A percentile compares a stretch with the other conserved stretches of the same genome.
Evolutionary conservation across 169 alveolate genomes (phyloP).

Genomic region (Babesia ovis): DNA sequence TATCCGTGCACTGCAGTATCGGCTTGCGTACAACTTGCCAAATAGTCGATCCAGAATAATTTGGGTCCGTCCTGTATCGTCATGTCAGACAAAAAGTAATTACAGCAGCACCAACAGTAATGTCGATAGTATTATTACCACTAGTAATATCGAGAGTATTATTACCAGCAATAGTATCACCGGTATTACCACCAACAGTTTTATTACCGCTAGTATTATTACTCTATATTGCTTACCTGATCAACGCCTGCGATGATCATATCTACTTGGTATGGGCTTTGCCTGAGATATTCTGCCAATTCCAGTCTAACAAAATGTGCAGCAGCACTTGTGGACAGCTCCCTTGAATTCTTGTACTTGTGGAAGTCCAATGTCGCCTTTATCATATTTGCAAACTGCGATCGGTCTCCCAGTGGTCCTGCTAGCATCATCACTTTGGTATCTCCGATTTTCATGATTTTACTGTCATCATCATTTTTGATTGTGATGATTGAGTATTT

Average conservation of each 20-base stretch:
- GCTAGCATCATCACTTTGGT: constrained; percentile 80
- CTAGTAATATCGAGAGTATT: background rate
- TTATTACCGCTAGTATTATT: background rate
- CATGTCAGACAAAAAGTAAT: background rate
- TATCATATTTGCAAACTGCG: constrained; percentile 82
- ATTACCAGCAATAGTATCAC: background rate
- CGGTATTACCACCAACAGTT: too few relatives aligned
- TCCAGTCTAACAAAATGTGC: constrained; percentile 85
- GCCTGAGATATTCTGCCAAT: constrained; percentile 83
- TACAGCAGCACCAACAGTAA: background rate
- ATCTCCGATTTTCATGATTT: constrained; percentile 73
- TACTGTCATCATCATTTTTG: constrained; percentile 75
- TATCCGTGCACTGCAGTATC: constrained; percentile 91
- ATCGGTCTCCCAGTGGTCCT: constrained; percentile 86
- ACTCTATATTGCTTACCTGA: constrained; percentile 50
- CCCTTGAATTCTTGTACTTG: constrained; percentile 77
- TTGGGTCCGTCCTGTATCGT: constrained; percentile 82
- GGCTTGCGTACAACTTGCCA: constrained; percentile 83
- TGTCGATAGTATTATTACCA: too few relatives aligned
- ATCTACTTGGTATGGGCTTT: constrained; percentile 85
- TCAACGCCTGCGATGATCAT: constrained; percentile 85
- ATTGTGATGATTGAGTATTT: constrained; percentile 75
- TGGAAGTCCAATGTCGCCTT: constrained; percentile 79
- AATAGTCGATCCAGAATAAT: constrained; percentile 89
- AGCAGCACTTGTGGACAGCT: constrained; percentile 79